phyloP scores from a whole-genome alignment of 2,329 filamentous ascomycete species.

The Dothidotthia symphoricarpi region DNA sequence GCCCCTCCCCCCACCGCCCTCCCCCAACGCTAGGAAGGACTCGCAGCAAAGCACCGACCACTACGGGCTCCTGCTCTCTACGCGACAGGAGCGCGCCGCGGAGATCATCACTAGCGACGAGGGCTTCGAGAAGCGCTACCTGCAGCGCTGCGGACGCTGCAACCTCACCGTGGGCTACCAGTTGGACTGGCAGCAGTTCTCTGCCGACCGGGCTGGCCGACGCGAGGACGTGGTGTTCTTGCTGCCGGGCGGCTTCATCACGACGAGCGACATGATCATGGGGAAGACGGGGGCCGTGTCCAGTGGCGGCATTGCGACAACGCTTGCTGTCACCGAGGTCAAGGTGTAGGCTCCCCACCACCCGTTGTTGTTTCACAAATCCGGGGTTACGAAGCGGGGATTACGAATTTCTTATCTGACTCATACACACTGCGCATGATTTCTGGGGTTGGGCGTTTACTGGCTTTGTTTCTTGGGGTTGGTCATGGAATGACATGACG shows the following conservation, averaged over 20 bases:
- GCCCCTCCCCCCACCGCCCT: slow-evolving; percentile 46
- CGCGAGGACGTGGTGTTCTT: slow-evolving; percentile 58
- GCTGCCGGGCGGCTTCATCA: slow-evolving; percentile 58
- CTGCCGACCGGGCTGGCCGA: slow-evolving; percentile 29
- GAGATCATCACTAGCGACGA: slow-evolving; percentile 57
- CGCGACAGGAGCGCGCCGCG: slow-evolving; percentile 49
- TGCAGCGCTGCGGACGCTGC: slow-evolving; percentile 62
- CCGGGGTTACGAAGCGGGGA: too few species aligned
- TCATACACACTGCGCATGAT: background rate
- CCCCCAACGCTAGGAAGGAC: slow-evolving; percentile 13
- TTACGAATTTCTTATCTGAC: slow-evolving; percentile 1
- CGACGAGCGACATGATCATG: slow-evolving; percentile 56
- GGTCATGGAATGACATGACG: background rate
- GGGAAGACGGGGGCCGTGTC: too few species aligned
- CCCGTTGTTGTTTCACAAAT: too few species aligned
- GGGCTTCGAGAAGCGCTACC: slow-evolving; percentile 65
- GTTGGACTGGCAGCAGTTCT: slow-evolving; percentile 55
- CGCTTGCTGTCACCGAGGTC: slow-evolving; percentile 20
- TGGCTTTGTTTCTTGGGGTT: too few species aligned
- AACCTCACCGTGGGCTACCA: slow-evolving; percentile 62
- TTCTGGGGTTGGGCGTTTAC: slow-evolving; percentile 5
- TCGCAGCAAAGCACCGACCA: slow-evolving; percentile 23
- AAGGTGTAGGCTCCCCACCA: slow-evolving; percentile 19
- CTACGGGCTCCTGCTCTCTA: slow-evolving; percentile 54
- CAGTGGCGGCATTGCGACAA: slow-evolving; percentile 10